Conservation (phyloP, 495 filamentous ascomycete genomes). For the Podospora conica region DNA sequence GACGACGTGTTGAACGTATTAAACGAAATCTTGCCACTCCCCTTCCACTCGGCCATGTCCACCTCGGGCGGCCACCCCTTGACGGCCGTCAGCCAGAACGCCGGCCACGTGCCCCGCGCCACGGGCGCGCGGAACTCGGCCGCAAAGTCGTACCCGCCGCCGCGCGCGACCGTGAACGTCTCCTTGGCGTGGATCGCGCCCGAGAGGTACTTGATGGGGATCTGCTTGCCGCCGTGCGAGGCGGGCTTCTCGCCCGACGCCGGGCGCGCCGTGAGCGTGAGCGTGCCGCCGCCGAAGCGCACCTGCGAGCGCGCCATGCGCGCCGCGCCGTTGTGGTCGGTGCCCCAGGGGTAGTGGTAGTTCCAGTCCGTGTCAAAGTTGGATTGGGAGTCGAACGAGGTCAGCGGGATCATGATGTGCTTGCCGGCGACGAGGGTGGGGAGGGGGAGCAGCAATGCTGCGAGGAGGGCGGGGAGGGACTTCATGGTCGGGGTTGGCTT, state of each 20-base stretch:
- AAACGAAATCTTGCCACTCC: slow-evolving; percentile 53
- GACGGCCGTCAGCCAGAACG: slow-evolving; percentile 58
- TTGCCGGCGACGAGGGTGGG: slow-evolving; percentile 22
- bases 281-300: slow-evolving; percentile 26
- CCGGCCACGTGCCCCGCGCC: slow-evolving; percentile 51
- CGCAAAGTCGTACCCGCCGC: slow-evolving; percentile 48
- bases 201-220: slow-evolving; percentile 49
- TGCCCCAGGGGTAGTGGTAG: slow-evolving; percentile 46
- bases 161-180: slow-evolving; percentile 39
- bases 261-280: slow-evolving; percentile 43
- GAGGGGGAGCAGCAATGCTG: slow-evolving; percentile 7
- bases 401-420: slow-evolving; percentile 45
- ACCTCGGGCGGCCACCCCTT: slow-evolving; percentile 59
- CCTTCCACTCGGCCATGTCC: slow-evolving; percentile 59
- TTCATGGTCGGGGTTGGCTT: background rate
- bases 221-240: slow-evolving; percentile 39
- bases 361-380: slow-evolving; percentile 47
- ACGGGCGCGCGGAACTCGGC: slow-evolving; percentile 49
- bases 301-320: slow-evolving; percentile 46
- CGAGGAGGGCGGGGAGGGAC: background rate
- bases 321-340: slow-evolving; percentile 51
- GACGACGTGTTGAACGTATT: slow-evolving; percentile 56
- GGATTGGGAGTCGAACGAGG: slow-evolving; percentile 47
- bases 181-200: slow-evolving; percentile 46
- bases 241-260: slow-evolving; percentile 40